These are phyloP conservation scores for Populus hybrid DNA, from an alignment of 441 rosid species.

Conservation along the genomic window DNA sequence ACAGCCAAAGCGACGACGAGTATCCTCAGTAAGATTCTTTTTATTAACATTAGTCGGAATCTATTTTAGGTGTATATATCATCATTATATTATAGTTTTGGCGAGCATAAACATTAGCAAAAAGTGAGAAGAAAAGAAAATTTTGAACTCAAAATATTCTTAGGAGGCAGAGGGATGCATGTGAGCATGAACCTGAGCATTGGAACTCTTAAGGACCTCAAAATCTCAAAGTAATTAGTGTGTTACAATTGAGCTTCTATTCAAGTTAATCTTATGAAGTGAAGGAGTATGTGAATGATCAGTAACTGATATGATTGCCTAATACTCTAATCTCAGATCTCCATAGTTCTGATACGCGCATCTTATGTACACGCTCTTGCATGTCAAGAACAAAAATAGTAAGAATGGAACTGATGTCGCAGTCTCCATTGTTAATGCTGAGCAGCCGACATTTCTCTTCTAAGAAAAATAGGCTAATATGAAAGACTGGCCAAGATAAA, in stretches of 20 bases:
- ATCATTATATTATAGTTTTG: neutral
- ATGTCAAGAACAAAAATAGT: too few relatives aligned
- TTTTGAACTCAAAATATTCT: neutral
- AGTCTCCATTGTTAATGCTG: too few relatives aligned
- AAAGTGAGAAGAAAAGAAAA: neutral
- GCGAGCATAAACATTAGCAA: neutral
- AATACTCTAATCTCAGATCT: too few relatives aligned
- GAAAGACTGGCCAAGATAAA: too few relatives aligned
- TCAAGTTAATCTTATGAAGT: too few relatives aligned
- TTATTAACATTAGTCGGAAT: neutral
- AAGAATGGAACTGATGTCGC: too few relatives aligned
- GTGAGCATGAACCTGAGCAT: neutral
- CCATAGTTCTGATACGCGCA: too few relatives aligned
- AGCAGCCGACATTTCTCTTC: too few relatives aligned
- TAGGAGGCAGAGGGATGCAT: neutral
- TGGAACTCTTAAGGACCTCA: neutral
- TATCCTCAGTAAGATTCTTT: conserved; percentile 14
- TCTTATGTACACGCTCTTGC: too few relatives aligned
- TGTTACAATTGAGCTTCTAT: neutral
- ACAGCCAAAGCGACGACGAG: conserved; percentile 31
- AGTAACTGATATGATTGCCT: neutral
- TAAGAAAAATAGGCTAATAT: too few relatives aligned
- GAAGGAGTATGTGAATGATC: neutral
- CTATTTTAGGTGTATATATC: too few relatives aligned
- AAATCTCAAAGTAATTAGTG: neutral